Evolutionary conservation across 805 yeast species (phyloP).

Genomic region (Candida rishiriensis): DNA sequence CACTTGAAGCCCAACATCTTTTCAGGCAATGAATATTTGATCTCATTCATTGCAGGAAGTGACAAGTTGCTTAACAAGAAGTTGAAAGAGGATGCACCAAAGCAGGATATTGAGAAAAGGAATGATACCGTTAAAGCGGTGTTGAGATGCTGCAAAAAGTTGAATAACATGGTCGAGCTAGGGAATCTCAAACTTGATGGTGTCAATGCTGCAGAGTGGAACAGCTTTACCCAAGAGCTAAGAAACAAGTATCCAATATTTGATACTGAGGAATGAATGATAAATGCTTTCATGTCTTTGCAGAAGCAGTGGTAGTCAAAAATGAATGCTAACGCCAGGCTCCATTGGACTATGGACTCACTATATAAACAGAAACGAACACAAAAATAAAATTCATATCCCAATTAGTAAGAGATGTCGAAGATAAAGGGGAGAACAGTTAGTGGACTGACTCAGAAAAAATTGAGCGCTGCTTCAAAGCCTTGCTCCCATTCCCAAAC

Average conservation of each 20-base stretch:
- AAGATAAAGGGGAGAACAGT: not conserved
- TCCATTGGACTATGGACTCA: not conserved
- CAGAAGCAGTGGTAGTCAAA: no score
- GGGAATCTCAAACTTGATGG: conserved; percentile 18
- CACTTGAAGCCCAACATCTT: conserved; percentile 26
- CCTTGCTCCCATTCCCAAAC: conserved; percentile 94
- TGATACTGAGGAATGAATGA: conserved; percentile 16
- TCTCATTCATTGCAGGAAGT: conserved; percentile 32
- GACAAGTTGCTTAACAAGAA: conserved; percentile 42
- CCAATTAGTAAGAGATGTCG: no score
- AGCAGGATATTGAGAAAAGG: conserved; percentile 58
- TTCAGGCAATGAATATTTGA: conserved; percentile 16
- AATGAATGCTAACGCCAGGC: no score
- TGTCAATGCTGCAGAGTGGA: conserved; percentile 20
- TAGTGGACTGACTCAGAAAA: conserved; percentile 30
- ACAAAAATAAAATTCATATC: no score
- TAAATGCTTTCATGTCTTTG: no score
- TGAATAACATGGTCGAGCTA: conserved; percentile 16
- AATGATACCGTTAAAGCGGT: conserved; percentile 38
- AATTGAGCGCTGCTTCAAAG: conserved; percentile 55
- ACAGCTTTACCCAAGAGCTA: conserved; percentile 12
- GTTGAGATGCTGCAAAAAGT: conserved; percentile 26
- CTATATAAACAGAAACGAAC: not conserved
- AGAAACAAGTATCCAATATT: conserved; percentile 19
- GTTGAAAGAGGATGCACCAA: conserved; percentile 57